Evolutionary conservation across 192 early-diverging fungal genomes (phyloP).

Genomic region (Coemansia sp.): DNA sequence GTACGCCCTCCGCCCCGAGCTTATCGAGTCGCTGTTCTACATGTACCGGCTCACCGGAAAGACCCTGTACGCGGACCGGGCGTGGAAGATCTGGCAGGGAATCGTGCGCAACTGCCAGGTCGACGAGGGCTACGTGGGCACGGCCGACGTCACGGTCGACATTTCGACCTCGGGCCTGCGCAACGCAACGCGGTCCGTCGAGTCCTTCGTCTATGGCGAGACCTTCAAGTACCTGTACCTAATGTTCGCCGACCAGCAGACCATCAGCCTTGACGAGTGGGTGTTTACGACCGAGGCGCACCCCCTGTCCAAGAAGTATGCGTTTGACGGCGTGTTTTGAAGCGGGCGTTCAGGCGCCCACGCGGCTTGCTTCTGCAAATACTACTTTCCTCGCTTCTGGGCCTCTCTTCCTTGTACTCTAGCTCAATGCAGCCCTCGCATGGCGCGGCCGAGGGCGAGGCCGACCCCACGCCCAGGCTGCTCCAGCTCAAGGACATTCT

Average conservation of each 20-base stretch:
- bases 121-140: conserved; percentile 57
- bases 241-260: conserved; percentile 65
- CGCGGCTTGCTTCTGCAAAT: too few species aligned
- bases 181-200: conserved; percentile 37
- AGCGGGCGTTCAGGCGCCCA: neutral
- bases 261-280: conserved; percentile 68
- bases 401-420: neutral
- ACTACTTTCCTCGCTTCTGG: neutral
- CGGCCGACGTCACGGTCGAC: conserved; percentile 37
- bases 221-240: conserved; percentile 91
- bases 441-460: neutral
- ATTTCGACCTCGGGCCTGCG: conserved; percentile 16
- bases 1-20: conserved; percentile 76
- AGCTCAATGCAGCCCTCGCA: too few species aligned
- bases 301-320: conserved; percentile 51
- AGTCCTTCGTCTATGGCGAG: conserved; percentile 86
- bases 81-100: conserved; percentile 62
- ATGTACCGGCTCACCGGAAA: conserved; percentile 70
- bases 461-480: conserved; percentile 12
- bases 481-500: conserved; percentile 35
- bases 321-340: conserved; percentile 41
- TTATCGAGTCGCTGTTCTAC: conserved; percentile 65
- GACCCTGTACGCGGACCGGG: conserved; percentile 57
- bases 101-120: conserved; percentile 68
- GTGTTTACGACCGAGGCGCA: conserved; percentile 97